Base-by-base conservation (phyloP, 495 filamentous ascomycete genomes). In the Daldinia loculata region DNA sequence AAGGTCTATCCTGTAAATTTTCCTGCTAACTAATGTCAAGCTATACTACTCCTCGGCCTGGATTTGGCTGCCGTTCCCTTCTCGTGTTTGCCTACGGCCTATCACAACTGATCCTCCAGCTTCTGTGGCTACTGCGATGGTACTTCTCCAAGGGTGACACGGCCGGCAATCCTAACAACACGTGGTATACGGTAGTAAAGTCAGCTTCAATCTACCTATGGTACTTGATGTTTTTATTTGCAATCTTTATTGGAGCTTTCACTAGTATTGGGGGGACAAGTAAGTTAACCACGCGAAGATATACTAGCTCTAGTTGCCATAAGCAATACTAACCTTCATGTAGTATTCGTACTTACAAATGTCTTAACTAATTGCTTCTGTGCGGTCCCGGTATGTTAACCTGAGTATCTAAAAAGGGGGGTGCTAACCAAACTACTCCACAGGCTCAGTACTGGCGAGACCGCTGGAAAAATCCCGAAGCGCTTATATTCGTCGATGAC, bases 51-150 rank as follows among this genome's bases (percentile, higher is more conserved):
- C 43, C 43, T 48, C 19, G 19, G 22, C 43, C 43, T 24, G 62
- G 62, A 15, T 57, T 65, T 24, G 62, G 62, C 24, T 65, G 62
- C 34, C 62, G 62, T n/a, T 48, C 62, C 15, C 32, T 65, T 24
- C 34, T 65, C 4, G 32, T 57, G 12, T 51, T 57, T n/a, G 26
- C 29, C 4, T 65, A 57, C 53, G 53, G 7, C 14, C 27, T 41
- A 45, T 56, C 62, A 2, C 62, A 65, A 36, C 11, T 65, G 14
- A 27, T 39, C 22, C 62, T 65, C 9, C 53, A 65, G 22, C 6
- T 57, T 2, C 9, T 65, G 6, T 65, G 62, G 62, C 1, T 58
- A 0, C 12, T 58, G 1, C 62, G 62, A 17, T 65, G 52, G 52
- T 50, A 65, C 17, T 57, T 45, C 39, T 36, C 17, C 7, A 22